A percentile compares a stretch with the other conserved stretches of the same genome.
phyloP scores from a whole-genome alignment of 805 yeast species.

The Ogataea degrootiae region DNA sequence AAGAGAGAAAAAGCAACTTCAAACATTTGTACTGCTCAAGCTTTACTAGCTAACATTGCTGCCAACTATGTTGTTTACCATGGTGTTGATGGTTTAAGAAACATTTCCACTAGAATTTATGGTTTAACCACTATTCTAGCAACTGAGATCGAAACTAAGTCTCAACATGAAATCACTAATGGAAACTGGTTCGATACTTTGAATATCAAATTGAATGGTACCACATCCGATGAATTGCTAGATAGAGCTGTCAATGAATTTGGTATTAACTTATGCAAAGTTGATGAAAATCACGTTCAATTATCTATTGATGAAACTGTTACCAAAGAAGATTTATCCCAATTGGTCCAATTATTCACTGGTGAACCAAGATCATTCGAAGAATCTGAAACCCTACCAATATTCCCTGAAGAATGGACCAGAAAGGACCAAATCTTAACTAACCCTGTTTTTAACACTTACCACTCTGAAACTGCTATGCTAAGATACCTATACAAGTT shows the following conservation, averaged over 20 bases:
- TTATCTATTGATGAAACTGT: slow-evolving; percentile 92
- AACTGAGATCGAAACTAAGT: slow-evolving; percentile 37
- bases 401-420: slow-evolving; percentile 41
- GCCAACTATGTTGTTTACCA: slow-evolving; percentile 96
- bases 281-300: slow-evolving; percentile 55
- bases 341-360: slow-evolving; percentile 59
- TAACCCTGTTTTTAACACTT: slow-evolving; percentile 74
- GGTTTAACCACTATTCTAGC: slow-evolving; percentile 75
- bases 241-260: slow-evolving; percentile 50
- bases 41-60: slow-evolving; percentile 89
- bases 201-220: slow-evolving; percentile 52
- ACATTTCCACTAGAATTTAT: slow-evolving; percentile 73
- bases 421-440: slow-evolving; percentile 60
- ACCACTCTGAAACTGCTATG: slow-evolving; percentile 95
- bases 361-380: slow-evolving; percentile 22
- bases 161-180: slow-evolving; percentile 50
- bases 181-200: slow-evolving; percentile 82
- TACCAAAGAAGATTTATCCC: slow-evolving; percentile 51
- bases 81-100: slow-evolving; percentile 80
- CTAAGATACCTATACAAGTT: slow-evolving; percentile 81
- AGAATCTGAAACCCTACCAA: slow-evolving; percentile 36
- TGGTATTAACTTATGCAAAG: slow-evolving; percentile 75
- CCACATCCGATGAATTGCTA: slow-evolving; percentile 53
- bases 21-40: slow-evolving; percentile 97
- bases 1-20: slow-evolving; percentile 97